These are phyloP conservation scores for Aspergillus japonicus DNA, from an alignment of 2,329 filamentous ascomycete genomes.

Conservation along the genomic window DNA sequence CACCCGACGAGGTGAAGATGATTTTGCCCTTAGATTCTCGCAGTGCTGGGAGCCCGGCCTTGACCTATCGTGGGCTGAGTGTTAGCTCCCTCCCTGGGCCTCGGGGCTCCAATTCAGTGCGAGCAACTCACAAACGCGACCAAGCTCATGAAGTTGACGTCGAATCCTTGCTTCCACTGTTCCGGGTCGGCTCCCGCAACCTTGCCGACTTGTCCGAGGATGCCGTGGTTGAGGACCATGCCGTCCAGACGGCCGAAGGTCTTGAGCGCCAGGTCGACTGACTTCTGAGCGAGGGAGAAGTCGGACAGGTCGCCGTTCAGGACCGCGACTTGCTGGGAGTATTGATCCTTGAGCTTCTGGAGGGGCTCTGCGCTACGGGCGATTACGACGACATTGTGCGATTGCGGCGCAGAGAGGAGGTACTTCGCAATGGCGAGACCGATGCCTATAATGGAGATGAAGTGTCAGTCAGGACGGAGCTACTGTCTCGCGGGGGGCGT, in stretches of 20 bases:
- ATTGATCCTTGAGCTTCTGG: constrained; percentile 53
- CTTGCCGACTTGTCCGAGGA: constrained; percentile 70
- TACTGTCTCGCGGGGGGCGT: no score
- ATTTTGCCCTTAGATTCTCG: constrained; percentile 36
- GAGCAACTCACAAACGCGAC: constrained; percentile 65
- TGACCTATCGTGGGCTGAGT: constrained; percentile 20
- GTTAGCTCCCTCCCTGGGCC: neutral
- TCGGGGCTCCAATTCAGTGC: neutral
- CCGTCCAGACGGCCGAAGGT: constrained; percentile 74
- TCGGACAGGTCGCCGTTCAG: constrained; percentile 60
- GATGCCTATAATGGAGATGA: constrained; percentile 48
- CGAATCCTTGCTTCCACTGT: constrained; percentile 73
- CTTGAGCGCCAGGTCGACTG: constrained; percentile 64
- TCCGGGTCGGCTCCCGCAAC: constrained; percentile 66
- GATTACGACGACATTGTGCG: constrained; percentile 58
- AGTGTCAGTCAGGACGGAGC: neutral
- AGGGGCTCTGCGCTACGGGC: constrained; percentile 57
- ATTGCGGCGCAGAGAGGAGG: constrained; percentile 51
- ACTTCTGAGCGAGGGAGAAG: constrained; percentile 55
- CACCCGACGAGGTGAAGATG: constrained; percentile 39
- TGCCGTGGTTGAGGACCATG: constrained; percentile 84
- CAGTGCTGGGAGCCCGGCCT: constrained; percentile 32
- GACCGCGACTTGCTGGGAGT: constrained; percentile 55
- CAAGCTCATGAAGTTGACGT: constrained; percentile 84
- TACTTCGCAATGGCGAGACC: constrained; percentile 61